These are phyloP conservation scores for Cryptosporidium sp. DNA, from an alignment of 169 alveolate genomes.

Conservation along the genomic window DNA sequence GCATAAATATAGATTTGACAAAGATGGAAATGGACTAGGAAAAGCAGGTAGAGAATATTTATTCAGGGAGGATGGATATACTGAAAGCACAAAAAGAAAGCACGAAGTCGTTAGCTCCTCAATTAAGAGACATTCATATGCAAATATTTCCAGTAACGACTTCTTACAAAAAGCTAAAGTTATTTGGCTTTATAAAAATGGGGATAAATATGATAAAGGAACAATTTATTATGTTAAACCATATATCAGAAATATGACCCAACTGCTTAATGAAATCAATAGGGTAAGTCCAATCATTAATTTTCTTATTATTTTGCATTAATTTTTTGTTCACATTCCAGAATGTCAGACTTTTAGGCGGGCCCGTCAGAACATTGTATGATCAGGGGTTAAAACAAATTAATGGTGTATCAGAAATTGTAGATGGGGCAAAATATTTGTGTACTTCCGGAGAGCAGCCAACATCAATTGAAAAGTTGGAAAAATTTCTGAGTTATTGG, in stretches of 20 bases:
- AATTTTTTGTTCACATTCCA: background rate
- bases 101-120: conserved; percentile 87
- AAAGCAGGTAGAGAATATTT: conserved; percentile 86
- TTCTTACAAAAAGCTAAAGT: conserved; percentile 86
- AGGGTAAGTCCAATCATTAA: conserved; percentile 78
- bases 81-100: conserved; percentile 82
- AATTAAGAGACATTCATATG: conserved; percentile 54
- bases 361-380: conserved; percentile 88
- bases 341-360: conserved; percentile 84
- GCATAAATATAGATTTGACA: conserved; percentile 89
- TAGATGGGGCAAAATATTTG: conserved; percentile 89
- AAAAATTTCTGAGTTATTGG: conserved; percentile 87
- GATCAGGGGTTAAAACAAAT: conserved; percentile 88
- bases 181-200: conserved; percentile 91
- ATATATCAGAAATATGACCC: conserved; percentile 82
- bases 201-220: conserved; percentile 91
- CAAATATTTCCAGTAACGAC: conserved; percentile 77
- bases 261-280: conserved; percentile 84
- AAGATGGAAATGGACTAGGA: conserved; percentile 87
- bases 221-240: conserved; percentile 86
- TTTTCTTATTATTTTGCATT: background rate
- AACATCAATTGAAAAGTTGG: conserved; percentile 85
- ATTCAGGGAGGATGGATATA: conserved; percentile 82
- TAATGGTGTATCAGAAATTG: conserved; percentile 81
- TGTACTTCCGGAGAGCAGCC: conserved; percentile 87